phyloP scores from a whole-genome alignment of 176 grass and related monocot species.

The Areca catechu region DNA sequence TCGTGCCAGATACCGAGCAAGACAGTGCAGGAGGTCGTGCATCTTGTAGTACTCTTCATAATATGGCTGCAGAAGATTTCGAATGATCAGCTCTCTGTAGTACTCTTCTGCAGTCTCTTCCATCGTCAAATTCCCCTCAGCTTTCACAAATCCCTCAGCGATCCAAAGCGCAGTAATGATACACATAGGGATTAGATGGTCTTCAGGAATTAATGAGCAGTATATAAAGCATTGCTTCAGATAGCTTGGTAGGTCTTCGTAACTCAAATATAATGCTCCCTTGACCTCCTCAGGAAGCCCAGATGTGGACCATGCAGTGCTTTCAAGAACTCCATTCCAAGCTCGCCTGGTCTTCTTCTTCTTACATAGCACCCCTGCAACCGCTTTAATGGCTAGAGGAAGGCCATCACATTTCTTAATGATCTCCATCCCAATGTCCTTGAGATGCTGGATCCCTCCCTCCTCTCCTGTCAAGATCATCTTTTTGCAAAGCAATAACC shows the following conservation, averaged over 20 bases:
- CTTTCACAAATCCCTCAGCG: slow-evolving; percentile 41
- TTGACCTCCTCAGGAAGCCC: slow-evolving; percentile 33
- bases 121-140: slow-evolving; percentile 17
- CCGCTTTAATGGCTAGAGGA: no score
- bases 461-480: neutral
- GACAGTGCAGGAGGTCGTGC: slow-evolving; percentile 41
- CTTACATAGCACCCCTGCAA: slow-evolving; percentile 34
- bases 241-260: slow-evolving; percentile 39
- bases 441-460: slow-evolving; percentile 6
- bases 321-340: slow-evolving; percentile 28
- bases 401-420: no score
- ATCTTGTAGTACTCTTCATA: slow-evolving; percentile 35
- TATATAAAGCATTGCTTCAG: slow-evolving; percentile 72
- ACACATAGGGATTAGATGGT: accelerated
- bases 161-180: slow-evolving; percentile 44
- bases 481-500: slow-evolving; percentile 32
- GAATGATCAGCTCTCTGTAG: neutral
- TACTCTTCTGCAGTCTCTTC: no score
- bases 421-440: neutral
- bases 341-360: slow-evolving; percentile 10
- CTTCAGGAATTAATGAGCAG: slow-evolving; percentile 48
- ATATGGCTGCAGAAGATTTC: slow-evolving; percentile 45
- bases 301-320: slow-evolving; percentile 38
- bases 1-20: slow-evolving; percentile 38
- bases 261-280: slow-evolving; percentile 2